Percentiles rank a stretch among this genome's conserved stretches.
Evolutionary conservation across 202 grass and related monocot genomes (phyloP).

Genomic region (Hordeum pubiflorum): DNA sequence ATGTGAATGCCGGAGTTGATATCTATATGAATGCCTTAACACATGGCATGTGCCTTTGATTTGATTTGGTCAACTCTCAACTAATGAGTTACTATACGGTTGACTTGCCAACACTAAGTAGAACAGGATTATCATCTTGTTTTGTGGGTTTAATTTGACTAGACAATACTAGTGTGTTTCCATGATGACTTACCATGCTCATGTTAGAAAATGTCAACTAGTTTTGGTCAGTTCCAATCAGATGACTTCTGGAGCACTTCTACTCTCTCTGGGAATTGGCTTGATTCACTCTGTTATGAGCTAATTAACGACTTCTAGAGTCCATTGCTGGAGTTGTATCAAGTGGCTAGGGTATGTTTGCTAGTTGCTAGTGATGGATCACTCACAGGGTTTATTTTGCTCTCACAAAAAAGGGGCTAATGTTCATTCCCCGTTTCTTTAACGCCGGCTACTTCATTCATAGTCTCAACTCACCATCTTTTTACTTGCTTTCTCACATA

Average conservation of each 20-base stretch:
- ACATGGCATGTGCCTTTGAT: background rate
- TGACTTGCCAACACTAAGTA: background rate
- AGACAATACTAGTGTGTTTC: background rate
- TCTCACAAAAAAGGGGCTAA: too few species aligned
- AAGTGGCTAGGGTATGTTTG: too few species aligned
- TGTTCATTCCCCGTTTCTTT: too few species aligned
- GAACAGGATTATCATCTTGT: background rate
- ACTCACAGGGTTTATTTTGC: too few species aligned
- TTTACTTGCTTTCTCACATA: background rate
- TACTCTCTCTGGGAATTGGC: background rate
- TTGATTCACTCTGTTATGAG: too few species aligned
- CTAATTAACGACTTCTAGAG: too few species aligned
- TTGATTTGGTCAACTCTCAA: background rate
- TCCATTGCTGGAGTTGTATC: too few species aligned
- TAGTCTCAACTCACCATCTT: background rate
- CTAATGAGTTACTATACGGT: background rate
- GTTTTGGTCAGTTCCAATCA: background rate
- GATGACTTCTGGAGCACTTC: background rate
- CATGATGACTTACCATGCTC: background rate
- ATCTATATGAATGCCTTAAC: background rate
- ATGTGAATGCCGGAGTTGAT: background rate
- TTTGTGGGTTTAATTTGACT: background rate
- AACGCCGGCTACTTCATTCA: too few species aligned
- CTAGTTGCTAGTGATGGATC: too few species aligned
- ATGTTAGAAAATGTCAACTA: background rate